Conservation (phyloP, 768 basidiomycete genomes). For the Termitomyces heimii region DNA sequence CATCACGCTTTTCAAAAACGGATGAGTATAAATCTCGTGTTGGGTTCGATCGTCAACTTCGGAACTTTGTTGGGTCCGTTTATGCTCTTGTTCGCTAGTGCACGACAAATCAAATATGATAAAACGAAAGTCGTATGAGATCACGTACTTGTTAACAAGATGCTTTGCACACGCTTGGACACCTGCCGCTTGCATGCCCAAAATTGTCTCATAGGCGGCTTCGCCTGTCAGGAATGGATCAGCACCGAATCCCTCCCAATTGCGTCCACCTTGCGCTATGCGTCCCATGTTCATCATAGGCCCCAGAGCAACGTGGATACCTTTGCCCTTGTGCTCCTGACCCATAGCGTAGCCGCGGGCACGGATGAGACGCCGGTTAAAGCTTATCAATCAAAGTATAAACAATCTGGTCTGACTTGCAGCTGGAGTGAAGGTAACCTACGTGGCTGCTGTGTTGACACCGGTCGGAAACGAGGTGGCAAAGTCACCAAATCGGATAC, state of each 20-base stretch:
- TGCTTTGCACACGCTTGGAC: conserved; percentile 89
- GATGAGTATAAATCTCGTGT: conserved; percentile 69
- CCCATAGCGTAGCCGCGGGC: conserved; percentile 76
- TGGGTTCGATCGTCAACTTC: conserved; percentile 78
- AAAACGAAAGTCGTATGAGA: too few species aligned
- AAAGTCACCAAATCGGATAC: conserved; percentile 70
- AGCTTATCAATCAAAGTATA: conserved; percentile 30
- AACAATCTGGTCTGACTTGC: neutral
- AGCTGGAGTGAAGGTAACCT: conserved; percentile 18
- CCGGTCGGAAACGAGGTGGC: conserved; percentile 82
- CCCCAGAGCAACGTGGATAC: conserved; percentile 73
- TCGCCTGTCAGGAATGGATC: conserved; percentile 88
- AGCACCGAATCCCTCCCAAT: conserved; percentile 95
- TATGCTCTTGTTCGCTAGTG: conserved; percentile 62
- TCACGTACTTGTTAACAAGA: conserved; percentile 62
- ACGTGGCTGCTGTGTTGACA: conserved; percentile 79
- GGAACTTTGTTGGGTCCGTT: conserved; percentile 47
- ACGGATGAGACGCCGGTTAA: conserved; percentile 75
- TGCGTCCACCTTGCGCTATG: conserved; percentile 72
- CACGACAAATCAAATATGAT: neutral
- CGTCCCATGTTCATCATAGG: conserved; percentile 90
- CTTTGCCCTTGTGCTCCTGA: conserved; percentile 75
- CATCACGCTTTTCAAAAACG: conserved; percentile 65
- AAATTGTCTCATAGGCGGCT: conserved; percentile 70
- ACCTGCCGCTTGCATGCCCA: conserved; percentile 74